A percentile compares a stretch with the other conserved stretches of the same genome.
phyloP scores from a whole-genome alignment of 768 basidiomycete genomes.

The Candolleomyces efflorescens region DNA sequence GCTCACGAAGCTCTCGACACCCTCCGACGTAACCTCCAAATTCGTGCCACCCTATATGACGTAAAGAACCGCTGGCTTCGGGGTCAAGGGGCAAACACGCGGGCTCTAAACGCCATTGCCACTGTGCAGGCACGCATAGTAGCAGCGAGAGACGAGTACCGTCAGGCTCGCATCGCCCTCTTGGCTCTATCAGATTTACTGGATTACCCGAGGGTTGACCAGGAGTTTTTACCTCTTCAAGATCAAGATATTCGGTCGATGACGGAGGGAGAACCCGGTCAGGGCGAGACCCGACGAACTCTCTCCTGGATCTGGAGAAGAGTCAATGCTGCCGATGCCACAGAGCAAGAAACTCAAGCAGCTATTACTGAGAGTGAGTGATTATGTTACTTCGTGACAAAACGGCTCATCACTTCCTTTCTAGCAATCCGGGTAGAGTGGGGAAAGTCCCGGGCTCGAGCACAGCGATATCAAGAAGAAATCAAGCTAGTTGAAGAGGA shows the following conservation, averaged over 20 bases:
- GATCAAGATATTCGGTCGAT: too few species aligned
- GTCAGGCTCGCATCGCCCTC: too few species aligned
- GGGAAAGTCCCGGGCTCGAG: neutral
- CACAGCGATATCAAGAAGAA: conserved; percentile 7
- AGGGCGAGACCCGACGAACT: conserved; percentile 11
- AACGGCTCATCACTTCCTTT: neutral
- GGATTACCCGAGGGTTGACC: too few species aligned
- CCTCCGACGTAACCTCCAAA: conserved; percentile 14
- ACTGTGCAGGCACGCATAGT: too few species aligned
- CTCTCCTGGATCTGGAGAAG: conserved; percentile 17
- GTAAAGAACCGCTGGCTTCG: too few species aligned
- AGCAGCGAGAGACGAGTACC: too few species aligned
- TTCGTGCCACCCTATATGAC: too few species aligned
- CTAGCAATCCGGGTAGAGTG: neutral
- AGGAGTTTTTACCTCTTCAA: too few species aligned
- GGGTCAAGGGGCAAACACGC: too few species aligned
- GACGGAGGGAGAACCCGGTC: neutral
- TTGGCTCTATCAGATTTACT: too few species aligned
- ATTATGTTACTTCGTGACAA: neutral
- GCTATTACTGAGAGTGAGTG: neutral
- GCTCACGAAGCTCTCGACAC: conserved; percentile 20
- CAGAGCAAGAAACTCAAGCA: conserved; percentile 7
- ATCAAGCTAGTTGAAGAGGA: conserved; percentile 13
- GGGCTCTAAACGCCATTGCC: too few species aligned
- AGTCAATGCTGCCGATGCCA: too few species aligned